phyloP scores from a whole-genome alignment of 768 basidiomycete species.

The Tremella mesenterica region DNA sequence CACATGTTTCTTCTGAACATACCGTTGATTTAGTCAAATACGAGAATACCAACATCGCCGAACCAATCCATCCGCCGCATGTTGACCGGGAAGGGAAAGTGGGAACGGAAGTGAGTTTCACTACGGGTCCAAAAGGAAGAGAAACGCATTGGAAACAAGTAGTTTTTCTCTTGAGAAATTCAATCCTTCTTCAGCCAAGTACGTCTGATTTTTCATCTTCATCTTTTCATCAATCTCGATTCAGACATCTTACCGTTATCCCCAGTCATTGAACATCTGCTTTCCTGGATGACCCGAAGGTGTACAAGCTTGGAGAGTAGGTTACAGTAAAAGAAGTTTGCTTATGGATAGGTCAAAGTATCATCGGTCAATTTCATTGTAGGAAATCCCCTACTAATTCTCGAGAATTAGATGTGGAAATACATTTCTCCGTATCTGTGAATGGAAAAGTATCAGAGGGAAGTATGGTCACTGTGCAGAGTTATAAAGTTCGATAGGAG shows the following conservation, averaged over 20 bases:
- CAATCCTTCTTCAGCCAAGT: constrained; percentile 70
- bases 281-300: not conserved
- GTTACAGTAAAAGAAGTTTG: not conserved
- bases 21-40: not conserved
- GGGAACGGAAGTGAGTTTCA: constrained; percentile 49
- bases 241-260: not conserved
- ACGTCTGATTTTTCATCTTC: constrained; percentile 34
- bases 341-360: constrained; percentile 54
- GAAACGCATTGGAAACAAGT: constrained; percentile 98
- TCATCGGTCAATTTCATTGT: constrained; percentile 74
- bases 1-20: constrained; percentile 36
- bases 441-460: not conserved
- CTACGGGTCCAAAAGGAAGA: constrained; percentile 76
- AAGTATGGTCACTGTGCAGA: constrained; percentile 45
- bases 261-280: not conserved
- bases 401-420: constrained; percentile 82
- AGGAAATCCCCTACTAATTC: constrained; percentile 69
- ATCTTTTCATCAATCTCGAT: not conserved
- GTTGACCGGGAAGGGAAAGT: not conserved
- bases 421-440: constrained; percentile 54
- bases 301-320: not conserved
- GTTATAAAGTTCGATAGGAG: constrained; percentile 65
- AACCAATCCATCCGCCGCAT: too few species aligned
- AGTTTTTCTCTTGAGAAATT: constrained; percentile 70
- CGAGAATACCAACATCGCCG: constrained; percentile 44